These are phyloP conservation scores for Pseudopediastrum boryanum DNA, from an alignment of 139 green algal genomes.

Conservation along the genomic window DNA sequence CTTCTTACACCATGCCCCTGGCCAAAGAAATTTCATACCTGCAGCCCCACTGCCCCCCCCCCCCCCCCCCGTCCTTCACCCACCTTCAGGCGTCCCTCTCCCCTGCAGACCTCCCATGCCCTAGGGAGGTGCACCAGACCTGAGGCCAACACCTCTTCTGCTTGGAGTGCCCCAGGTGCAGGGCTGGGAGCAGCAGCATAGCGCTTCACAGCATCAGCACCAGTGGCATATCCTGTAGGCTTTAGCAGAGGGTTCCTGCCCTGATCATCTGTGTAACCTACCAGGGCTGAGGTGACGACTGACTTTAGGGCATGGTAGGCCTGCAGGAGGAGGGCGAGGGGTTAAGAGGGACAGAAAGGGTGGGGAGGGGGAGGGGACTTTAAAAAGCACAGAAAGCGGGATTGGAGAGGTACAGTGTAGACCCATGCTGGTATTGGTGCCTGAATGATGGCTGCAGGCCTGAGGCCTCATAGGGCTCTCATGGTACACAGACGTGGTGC, in stretches of 20 bases:
- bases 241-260: constrained; percentile 32
- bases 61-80: background rate
- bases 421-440: too few relatives aligned
- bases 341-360: background rate
- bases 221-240: constrained; percentile 11
- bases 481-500: background rate
- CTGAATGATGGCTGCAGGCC: too few relatives aligned
- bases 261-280: constrained; percentile 13
- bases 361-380: background rate
- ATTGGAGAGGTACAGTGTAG: background rate
- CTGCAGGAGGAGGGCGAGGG: background rate
- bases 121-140: constrained; percentile 10
- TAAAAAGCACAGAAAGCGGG: background rate
- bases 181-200: background rate
- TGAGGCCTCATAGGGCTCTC: background rate
- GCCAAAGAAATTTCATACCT: background rate
- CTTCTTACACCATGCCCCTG: background rate
- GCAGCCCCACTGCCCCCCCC: background rate
- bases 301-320: constrained; percentile 37
- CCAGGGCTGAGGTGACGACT: background rate
- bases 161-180: background rate
- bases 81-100: background rate
- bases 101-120: background rate
- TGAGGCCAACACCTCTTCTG: constrained; percentile 31
- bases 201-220: background rate